phyloP scores from a whole-genome alignment of 345 rosid species.

The Excoecaria cochinchinensis region DNA sequence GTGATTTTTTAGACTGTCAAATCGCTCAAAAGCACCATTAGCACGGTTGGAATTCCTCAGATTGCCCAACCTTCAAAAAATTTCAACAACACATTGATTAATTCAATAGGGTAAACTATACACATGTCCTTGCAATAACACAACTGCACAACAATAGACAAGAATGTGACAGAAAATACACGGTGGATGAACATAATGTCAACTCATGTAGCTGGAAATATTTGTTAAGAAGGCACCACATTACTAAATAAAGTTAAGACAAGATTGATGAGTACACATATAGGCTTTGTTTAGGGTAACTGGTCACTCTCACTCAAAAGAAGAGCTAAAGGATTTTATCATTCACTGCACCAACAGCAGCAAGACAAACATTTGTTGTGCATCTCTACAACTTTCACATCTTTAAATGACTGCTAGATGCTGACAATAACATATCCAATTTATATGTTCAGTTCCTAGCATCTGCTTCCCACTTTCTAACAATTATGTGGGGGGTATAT shows the following conservation, averaged over 20 bases:
- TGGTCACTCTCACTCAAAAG: background rate
- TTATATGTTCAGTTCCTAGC: background rate
- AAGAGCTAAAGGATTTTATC: background rate
- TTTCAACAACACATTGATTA: constrained; percentile 7
- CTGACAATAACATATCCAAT: background rate
- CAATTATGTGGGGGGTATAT: background rate
- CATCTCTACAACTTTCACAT: background rate
- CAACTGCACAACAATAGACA: background rate
- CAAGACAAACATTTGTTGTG: background rate
- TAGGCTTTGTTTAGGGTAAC: background rate
- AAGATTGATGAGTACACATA: background rate
- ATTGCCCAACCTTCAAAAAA: constrained; percentile 58
- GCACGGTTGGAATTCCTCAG: constrained; percentile 35
- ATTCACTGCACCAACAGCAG: background rate
- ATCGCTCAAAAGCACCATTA: constrained; percentile 31
- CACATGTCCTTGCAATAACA: background rate
- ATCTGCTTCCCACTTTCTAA: background rate
- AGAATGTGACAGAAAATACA: background rate
- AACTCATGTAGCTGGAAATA: background rate
- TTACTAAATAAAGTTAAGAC: background rate
- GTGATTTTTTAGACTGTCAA: constrained; percentile 32
- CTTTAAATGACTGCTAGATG: background rate
- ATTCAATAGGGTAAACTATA: constrained; percentile 1
- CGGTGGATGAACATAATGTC: background rate
- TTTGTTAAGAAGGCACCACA: background rate